Evolutionary conservation across 371 early-diverging fungal genomes (phyloP), one percentile per base, ranked within the genome.

Genomic region (Mortierella sp.): DNA sequence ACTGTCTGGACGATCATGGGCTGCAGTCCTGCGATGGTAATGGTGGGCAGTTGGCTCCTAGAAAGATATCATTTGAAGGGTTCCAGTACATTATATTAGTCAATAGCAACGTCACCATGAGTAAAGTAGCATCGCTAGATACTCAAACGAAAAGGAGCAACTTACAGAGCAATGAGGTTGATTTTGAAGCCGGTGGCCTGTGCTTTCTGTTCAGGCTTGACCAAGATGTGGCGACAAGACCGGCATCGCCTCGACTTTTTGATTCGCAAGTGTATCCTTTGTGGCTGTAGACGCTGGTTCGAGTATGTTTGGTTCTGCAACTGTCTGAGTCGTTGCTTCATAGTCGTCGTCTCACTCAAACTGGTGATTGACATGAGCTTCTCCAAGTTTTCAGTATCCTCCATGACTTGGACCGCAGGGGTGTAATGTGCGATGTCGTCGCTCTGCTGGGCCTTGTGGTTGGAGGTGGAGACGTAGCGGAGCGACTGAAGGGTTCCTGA

Each of bases 171-270:
- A 51, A 95, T 93, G 72, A 95, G 91, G 87, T 96, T 96, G 82
- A 97, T 96, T 82, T 95, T 96, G 89, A 97, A 97, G 72, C 93
- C 89, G 1, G 95, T 95, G 24, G 93, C 91, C 77, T 96, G 96
- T 0, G 98, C 96, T 80, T 97, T 97, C 82, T 94, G 95, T 72
- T 98, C 98, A 0, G 98, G 98, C 82, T 96, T 97, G 78, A 97
- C 94, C 31, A 98, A 87, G 48, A 97, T 94, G 76, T 97, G 96
- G 34, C 96, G 94, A 88, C 98, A 98, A 6, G 91, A 88, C 28
- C 96, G 92, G 81, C 98, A 98, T 57, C 97, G 93, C 72, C 96
- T 96, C 3, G 96, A 90, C 54, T 94, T 92, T 83, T 97, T 97
- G 77, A 96, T 96, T 28, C 96, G 92, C 44, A 98, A 90, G 76